Evolutionary conservation across 2,329 filamentous ascomycete species (phyloP), one percentile per base, ranked within the genome.

Genomic region (Fusarium sp.): DNA sequence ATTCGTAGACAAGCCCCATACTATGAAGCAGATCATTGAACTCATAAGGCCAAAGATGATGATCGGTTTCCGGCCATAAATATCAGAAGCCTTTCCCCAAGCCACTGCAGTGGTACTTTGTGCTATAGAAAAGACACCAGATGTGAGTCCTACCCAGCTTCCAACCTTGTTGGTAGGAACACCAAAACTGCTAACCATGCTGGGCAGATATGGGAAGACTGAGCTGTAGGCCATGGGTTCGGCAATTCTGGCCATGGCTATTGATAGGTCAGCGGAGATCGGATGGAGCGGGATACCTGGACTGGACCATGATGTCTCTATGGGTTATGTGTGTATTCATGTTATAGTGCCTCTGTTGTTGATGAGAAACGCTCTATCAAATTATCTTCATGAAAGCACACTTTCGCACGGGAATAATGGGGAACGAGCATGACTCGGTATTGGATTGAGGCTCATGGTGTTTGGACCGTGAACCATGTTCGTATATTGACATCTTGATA

Each of bases 1-100:
- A 72, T 87, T 94, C 8, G 88, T 92, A 1, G 94, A 94, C 82
- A 98, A 90, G 12, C 96, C 96, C 90, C 95, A 98, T 28, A 94
- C 74, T 26, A 98, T 77, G 75, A 93, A 95, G 45, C 92, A 92
- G 2, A 91, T 79, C 93, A 98, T 97, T 50, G 95, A 97, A 76
- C 89, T 93, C 42, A 91, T 81, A 24, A 96, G 85, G 1, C 93
- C 94, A 13, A 88, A 79, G 20, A 98, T 86, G 67, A 98, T 94
- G 44, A 92, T 89, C 2, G 92, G 93, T 80, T 98, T 98, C 63
- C 96, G 90, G 26, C 96, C 96, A 70, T 93, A 90, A 48, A 83
- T 85, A 81, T 98, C 96, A 1, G 94, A 94, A 5, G 92, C 88
- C 73, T 90, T 88, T 11, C 94, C 92, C 93, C 94, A 96, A 2